These are phyloP conservation scores for Neocatenulostroma microsporum DNA, from an alignment of 2,329 filamentous ascomycete genomes.

Conservation along the genomic window DNA sequence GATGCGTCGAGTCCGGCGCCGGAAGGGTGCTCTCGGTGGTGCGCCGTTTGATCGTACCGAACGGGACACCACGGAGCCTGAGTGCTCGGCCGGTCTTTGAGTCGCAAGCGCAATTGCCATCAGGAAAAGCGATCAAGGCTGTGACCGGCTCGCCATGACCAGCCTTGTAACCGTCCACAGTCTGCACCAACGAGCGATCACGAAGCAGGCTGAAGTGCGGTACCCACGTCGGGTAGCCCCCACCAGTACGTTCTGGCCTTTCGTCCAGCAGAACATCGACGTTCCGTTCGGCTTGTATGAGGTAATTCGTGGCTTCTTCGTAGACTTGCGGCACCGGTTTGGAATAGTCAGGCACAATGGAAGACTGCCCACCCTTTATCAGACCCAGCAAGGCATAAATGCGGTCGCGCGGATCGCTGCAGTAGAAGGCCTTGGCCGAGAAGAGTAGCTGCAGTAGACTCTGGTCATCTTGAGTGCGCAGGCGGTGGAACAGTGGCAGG, in stretches of 20 bases:
- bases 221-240: constrained; percentile 13
- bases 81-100: constrained; percentile 8
- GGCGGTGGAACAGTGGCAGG: constrained; percentile 10
- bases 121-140: not conserved
- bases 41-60: constrained; percentile 12
- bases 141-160: constrained; percentile 7
- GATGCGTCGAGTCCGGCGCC: constrained; percentile 7
- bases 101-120: not conserved
- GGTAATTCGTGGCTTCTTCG: constrained; percentile 17
- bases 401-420: constrained; percentile 15
- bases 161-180: constrained; percentile 10
- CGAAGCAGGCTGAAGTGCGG: constrained; percentile 5
- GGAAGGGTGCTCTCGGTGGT: constrained; percentile 9
- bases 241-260: constrained; percentile 8
- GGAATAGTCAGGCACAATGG: constrained; percentile 13
- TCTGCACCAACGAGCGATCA: constrained; percentile 4
- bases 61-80: constrained; percentile 9
- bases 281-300: constrained; percentile 12
- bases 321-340: constrained; percentile 13
- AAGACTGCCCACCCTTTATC: not conserved
- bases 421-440: constrained; percentile 12
- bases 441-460: constrained; percentile 10
- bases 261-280: constrained; percentile 18
- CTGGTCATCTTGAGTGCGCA: constrained; percentile 7
- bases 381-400: constrained; percentile 17